phyloP scores from a whole-genome alignment of 768 basidiomycete genomes.

The Rubroboletus satanas region DNA sequence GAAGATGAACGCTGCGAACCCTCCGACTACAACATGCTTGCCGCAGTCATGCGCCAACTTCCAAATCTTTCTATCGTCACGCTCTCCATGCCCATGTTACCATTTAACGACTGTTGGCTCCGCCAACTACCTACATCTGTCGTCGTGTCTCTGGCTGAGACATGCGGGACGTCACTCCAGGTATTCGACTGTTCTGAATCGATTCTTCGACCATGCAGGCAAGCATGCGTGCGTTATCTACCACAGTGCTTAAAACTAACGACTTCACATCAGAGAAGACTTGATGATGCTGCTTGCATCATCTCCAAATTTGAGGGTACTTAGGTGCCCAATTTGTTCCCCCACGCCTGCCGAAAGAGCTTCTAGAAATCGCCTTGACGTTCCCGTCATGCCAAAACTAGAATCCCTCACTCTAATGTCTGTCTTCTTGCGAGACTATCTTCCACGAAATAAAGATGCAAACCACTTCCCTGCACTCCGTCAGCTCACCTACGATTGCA shows the following conservation, averaged over 20 bases:
- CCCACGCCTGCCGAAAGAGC: slow-evolving; percentile 22
- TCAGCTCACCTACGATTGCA: slow-evolving; percentile 31
- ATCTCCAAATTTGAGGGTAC: slow-evolving; percentile 26
- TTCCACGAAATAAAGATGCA: slow-evolving; percentile 24
- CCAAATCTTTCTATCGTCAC: slow-evolving; percentile 25
- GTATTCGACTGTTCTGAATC: slow-evolving; percentile 31
- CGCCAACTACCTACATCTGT: slow-evolving; percentile 22
- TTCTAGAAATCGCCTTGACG: slow-evolving; percentile 14
- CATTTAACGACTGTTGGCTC: slow-evolving; percentile 26
- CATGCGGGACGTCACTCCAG: slow-evolving; percentile 25
- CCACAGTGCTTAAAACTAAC: background rate
- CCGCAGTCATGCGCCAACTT: slow-evolving; percentile 23
- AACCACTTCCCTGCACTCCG: slow-evolving; percentile 30
- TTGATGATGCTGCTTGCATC: slow-evolving; percentile 25
- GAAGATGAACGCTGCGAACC: slow-evolving; percentile 25
- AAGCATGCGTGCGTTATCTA: slow-evolving; percentile 3
- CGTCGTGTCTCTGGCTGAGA: slow-evolving; percentile 22
- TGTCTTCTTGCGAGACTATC: slow-evolving; percentile 29
- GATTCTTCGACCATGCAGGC: slow-evolving; percentile 28
- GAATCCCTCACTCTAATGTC: slow-evolving; percentile 27
- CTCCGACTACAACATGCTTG: slow-evolving; percentile 21
- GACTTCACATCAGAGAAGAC: slow-evolving; percentile 21
- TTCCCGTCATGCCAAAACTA: slow-evolving; percentile 27
- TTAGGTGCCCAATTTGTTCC: slow-evolving; percentile 28
- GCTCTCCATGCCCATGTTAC: slow-evolving; percentile 26